Conservation (phyloP, 164 flowering plant genomes). For the Tinospora cordifolia region DNA sequence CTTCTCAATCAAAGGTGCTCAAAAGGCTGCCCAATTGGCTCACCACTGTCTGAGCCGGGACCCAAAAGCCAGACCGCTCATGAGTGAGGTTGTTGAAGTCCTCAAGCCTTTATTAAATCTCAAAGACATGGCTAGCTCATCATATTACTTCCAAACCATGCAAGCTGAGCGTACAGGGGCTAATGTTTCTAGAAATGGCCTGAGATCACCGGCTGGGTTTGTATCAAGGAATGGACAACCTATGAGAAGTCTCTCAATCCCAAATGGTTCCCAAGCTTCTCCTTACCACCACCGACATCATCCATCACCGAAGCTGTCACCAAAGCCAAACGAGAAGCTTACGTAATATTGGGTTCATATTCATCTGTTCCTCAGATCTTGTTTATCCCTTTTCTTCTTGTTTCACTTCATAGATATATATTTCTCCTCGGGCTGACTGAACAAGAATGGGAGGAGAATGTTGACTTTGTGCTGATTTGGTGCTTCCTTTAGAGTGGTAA, state of each 20-base stretch:
- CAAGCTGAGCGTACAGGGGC: conserved; percentile 43
- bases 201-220: conserved; percentile 30
- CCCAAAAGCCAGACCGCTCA: conserved; percentile 42
- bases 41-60: conserved; percentile 48
- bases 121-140: conserved; percentile 65
- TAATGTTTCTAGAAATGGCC: conserved; percentile 31
- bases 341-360: conserved; percentile 18
- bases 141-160: conserved; percentile 50
- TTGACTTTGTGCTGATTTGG: neutral
- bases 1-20: conserved; percentile 48
- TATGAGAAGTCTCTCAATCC: conserved; percentile 46
- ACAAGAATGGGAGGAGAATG: conserved; percentile 3
- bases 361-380: neutral
- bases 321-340: conserved; percentile 39
- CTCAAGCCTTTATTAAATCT: conserved; percentile 38
- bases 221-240: conserved; percentile 41
- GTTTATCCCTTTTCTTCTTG: neutral
- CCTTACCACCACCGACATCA: conserved; percentile 37
- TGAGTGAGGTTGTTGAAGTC: conserved; percentile 47
- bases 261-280: conserved; percentile 49
- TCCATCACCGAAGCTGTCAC: conserved; percentile 29
- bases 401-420: conserved; percentile 2
- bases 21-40: conserved; percentile 45
- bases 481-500: neutral
- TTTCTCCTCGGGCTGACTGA: conserved; percentile 7